phyloP scores from a whole-genome alignment of 192 early-diverging fungal species.

The Linnemannia schmuckeri region DNA sequence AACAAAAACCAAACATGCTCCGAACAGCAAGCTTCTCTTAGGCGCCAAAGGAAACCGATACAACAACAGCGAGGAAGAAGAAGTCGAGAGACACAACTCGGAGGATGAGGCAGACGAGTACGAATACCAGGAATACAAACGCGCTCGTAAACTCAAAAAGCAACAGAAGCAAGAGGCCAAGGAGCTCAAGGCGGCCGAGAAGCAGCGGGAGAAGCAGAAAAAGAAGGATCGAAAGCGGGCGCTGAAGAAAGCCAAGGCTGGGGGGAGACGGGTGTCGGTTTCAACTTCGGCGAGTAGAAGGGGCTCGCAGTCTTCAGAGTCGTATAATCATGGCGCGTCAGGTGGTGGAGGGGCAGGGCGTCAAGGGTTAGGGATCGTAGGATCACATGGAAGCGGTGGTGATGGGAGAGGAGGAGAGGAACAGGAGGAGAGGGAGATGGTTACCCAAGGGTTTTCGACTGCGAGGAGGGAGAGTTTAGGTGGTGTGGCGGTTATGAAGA shows the following conservation, averaged over 20 bases:
- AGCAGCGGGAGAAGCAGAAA: conserved; percentile 4
- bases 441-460: conserved; percentile 2
- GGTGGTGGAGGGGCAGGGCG: no score
- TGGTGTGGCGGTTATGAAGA: not conserved
- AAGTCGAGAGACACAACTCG: conserved; percentile 12
- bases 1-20: no score
- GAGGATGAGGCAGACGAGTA: conserved; percentile 46
- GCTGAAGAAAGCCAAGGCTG: conserved; percentile 15
- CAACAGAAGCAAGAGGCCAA: conserved; percentile 23
- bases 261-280: not conserved
- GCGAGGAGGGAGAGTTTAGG: not conserved
- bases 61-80: conserved; percentile 5
- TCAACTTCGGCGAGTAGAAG: not conserved
- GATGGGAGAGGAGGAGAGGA: not conserved
- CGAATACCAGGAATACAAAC: conserved; percentile 45
- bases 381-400: not conserved
- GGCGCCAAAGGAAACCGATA: no score
- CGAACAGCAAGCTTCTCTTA: no score
- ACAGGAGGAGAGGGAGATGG: not conserved
- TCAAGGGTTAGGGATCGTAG: no score
- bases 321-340: not conserved
- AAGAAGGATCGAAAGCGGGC: conserved; percentile 13
- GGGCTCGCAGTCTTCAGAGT: not conserved
- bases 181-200: conserved; percentile 21
- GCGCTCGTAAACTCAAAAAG: conserved; percentile 28